Base-by-base conservation (phyloP, 768 basidiomycete species). In the Mycena albidolilacea region DNA sequence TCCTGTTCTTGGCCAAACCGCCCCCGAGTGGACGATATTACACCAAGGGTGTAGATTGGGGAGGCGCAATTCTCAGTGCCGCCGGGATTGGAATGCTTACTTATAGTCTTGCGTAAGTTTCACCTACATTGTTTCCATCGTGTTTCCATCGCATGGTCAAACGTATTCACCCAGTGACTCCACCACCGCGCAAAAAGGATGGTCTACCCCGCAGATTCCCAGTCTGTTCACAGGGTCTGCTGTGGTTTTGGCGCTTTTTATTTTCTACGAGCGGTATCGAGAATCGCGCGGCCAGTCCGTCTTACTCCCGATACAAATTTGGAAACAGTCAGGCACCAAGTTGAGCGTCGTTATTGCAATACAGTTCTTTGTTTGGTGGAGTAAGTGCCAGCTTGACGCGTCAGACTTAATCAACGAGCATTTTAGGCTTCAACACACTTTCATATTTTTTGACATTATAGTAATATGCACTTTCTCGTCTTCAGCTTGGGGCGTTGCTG, bases 41-140 rank as follows among this genome's bases (percentile, higher is more conserved):
- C 66, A 78, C 64, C 37, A 82, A 81, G 67, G 82, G 82, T 9
- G 62, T 83, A 21, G 82, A 83, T 73, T 82, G 80, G 82, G 79
- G 81, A 38, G 82, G 82, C 30, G 81, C 81, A 4, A 39, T 80
- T 12, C 74, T 83, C 14, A 83, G 82, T 61, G 79, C 79, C 17
- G 69, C 76, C 2, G 82, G 82, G 8, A 72, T 83, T 48, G 82
- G 79, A n/a, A 74, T 83, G 23, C 75, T 83, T 7, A 81, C 79
- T 21, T 83, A 80, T 61, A 80, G 81, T 46, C 78, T 83, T 17
- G 80, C 80, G 82, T 83, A 41, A 60, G 82, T 50, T 23, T 35
- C 30, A 15, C 48, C 50, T 54, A 4, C 39, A 37, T 54, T 48
- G 63, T 39, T 30, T 37, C 52, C 30, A 5, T 39, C 19, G 38